Percentiles rank a stretch among this genome's conserved stretches.
These are phyloP conservation scores for Yamadazyma sp. DNA, from an alignment of 805 yeast species.

Conservation along the genomic window DNA sequence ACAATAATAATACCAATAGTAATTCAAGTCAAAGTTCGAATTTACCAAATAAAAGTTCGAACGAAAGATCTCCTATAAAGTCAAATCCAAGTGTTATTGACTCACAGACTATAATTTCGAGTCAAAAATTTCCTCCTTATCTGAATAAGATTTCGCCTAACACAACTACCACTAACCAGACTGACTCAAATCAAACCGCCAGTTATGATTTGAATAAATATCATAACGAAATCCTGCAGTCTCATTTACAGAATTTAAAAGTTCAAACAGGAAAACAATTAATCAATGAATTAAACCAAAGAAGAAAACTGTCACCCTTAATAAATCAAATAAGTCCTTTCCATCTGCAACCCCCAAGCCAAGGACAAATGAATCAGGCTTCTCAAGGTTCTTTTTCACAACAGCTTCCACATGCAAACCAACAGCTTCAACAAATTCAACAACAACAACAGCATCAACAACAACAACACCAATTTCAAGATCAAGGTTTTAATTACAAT, in stretches of 20 bases:
- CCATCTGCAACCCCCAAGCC: too few species aligned
- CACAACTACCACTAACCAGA: neutral
- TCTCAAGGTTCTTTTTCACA: neutral
- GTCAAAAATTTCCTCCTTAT: conserved; percentile 3
- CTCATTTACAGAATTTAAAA: conserved; percentile 12
- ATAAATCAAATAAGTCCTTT: conserved; percentile 1
- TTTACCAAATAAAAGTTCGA: too few species aligned
- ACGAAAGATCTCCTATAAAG: conserved; percentile 1
- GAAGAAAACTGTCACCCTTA: conserved; percentile 14
- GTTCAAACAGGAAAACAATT: conserved; percentile 6
- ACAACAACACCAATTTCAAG: neutral
- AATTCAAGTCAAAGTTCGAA: neutral
- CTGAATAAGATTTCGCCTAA: neutral
- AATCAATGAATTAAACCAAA: conserved; percentile 17
- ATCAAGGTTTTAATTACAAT: too few species aligned
- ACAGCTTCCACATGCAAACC: conserved; percentile 5
- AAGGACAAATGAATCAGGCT: too few species aligned
- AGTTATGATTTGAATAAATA: conserved; percentile 9
- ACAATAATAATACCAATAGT: neutral
- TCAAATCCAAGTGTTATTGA: conserved; percentile 1
- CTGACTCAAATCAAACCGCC: too few species aligned
- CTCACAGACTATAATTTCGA: conserved; percentile 3
- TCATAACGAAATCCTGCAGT: conserved; percentile 17
- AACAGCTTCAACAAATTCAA: conserved; percentile 1
- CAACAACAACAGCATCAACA: neutral